Evolutionary conservation across 163 green algal species (phyloP), one percentile per base, ranked within the genome.

Genomic region (Trebouxia gelatinosa): DNA sequence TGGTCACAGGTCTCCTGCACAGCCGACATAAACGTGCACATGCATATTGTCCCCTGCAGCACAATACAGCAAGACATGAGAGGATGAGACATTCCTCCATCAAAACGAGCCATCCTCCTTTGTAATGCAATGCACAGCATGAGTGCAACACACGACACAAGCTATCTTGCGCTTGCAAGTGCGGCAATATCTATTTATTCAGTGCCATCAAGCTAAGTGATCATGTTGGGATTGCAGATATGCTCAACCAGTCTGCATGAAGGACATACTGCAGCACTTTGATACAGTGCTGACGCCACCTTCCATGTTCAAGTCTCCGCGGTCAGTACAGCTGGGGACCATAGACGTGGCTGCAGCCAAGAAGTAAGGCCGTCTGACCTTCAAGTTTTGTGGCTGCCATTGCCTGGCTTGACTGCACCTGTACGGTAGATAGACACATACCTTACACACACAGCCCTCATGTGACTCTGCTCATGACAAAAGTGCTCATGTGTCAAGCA

Each of bases 251-350:
- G 71, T 78, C 0, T 78, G 35, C 50, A 78, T 78, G 71, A 78
- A 78, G 71, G 71, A 78, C 29, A 23, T 78, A 50, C 50, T 78
- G 32, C 71, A 67, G 50, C 71, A 54, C 35, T 78, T 78, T 78
- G 71, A 78, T 50, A 70, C 51, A 38, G 50, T 78, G 71, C 71
- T 78, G 50, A 78, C 71, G 6, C 71, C 71, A 23, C 34, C 34
- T n/a, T 67, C 43, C 57, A 29, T 37, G 35, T 35, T 50, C 19
- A 50, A 61, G 34, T 35, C 35, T 35, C n/a, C 34, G 9, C 31
- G 48, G 50, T 78, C 71, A 9, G 31, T 78, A 9, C 43, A 78
- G 71, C 54, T 67, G 13, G 54, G 51, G 16, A 78, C 48, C 19
- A 66, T 68, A 32, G 71, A 68, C 9, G 40, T 38, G n/a, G 71